Conservation (phyloP, 1,284 basidiomycete species). For the Exobasidium rhododendri region DNA sequence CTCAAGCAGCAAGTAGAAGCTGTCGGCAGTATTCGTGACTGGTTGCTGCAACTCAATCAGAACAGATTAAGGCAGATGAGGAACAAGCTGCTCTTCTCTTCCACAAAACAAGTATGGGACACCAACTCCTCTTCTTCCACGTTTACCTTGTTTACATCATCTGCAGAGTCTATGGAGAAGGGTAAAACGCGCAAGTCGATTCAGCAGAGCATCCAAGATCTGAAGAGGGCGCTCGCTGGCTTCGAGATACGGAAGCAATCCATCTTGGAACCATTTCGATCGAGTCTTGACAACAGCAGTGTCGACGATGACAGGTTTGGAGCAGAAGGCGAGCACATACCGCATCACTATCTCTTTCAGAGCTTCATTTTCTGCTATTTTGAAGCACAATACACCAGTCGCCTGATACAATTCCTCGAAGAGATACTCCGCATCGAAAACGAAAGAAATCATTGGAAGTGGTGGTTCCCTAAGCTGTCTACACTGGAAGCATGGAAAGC, state of each 20-base stretch:
- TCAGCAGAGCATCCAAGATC: background rate
- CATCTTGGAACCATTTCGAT: slow-evolving; percentile 64
- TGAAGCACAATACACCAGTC: slow-evolving; percentile 26
- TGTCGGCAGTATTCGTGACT: slow-evolving; percentile 25
- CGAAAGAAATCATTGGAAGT: slow-evolving; percentile 58
- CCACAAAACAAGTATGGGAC: background rate
- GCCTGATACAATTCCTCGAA: slow-evolving; percentile 59
- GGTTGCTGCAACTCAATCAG: slow-evolving; percentile 34
- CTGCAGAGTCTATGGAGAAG: background rate
- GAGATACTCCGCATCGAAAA: slow-evolving; percentile 65
- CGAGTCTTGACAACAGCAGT: slow-evolving; percentile 16
- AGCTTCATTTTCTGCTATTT: slow-evolving; percentile 71
- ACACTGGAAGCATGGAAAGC: slow-evolving; percentile 60
- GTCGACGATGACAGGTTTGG: background rate
- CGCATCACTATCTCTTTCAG: slow-evolving; percentile 60
- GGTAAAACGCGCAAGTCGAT: background rate
- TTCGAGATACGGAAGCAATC: slow-evolving; percentile 50
- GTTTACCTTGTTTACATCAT: background rate
- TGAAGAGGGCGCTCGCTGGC: background rate
- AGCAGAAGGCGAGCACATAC: slow-evolving; percentile 26
- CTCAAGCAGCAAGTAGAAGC: slow-evolving; percentile 26
- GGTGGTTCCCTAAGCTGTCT: slow-evolving; percentile 68
- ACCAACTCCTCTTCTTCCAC: background rate
- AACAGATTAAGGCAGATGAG: slow-evolving; percentile 13
- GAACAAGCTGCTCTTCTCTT: background rate